Base-by-base conservation (phyloP, 768 basidiomycete species). In the Suillus cothurnatus region DNA sequence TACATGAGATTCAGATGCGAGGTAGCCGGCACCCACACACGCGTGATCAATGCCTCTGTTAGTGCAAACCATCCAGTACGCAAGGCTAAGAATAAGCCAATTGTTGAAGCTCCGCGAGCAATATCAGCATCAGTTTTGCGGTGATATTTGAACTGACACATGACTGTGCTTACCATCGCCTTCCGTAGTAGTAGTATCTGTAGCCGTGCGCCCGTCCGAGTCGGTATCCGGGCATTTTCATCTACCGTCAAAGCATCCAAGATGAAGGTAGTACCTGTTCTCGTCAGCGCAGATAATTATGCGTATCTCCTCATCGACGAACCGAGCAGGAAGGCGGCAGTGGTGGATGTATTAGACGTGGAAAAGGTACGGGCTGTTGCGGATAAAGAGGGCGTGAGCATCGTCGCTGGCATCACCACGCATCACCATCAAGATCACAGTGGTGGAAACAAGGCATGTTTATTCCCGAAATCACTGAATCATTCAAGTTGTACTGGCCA, bases 341-440 rank as follows among this genome's bases (percentile, higher is more conserved):
- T 86, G 0, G 84, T 96, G 65, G 94, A 95, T 74, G 88, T 91
- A 0, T 95, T 83, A 73, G 92, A 95, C 69, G 85, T 93, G 0
- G 73, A 82, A 52, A 92, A 89, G 72, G 87, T 95, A 4, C 72
- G 81, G 41, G 84, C 81, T 0, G 86, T 85, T 1, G 94, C 92
- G 2, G 77, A 87, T 50, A 76, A 79, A 12, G 84, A 86, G 45
- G 87, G 82, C 11, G 90, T 94, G 31, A 74, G 84, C 55, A 83
- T 95, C 64, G 82, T 92, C 41, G 89, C 91, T 47, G 84, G 80
- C 28, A 82, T 99, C 69, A 97, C 94, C 15, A 99, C 97, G 3
- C 97, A 97, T 77, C 94, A 95, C 76, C 96, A 97, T 76, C 71
- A 82, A 68, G 96, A 98, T 79, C 95, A 95, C 75, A 90, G 88